Base-by-base conservation (phyloP, 176 grass and related monocot species). In the Triticum urartu region DNA sequence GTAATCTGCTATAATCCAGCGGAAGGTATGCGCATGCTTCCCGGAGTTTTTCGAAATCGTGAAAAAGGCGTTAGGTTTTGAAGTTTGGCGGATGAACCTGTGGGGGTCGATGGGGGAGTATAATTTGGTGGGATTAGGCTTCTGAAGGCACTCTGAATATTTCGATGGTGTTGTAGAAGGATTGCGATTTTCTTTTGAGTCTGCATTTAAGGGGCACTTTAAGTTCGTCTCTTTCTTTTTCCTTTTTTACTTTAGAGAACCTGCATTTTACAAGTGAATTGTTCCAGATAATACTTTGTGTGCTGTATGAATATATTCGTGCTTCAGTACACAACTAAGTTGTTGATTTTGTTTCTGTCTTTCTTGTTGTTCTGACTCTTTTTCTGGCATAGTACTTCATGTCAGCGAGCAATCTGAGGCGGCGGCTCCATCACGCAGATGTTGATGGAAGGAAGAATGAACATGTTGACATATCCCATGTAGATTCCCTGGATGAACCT, bases 341-440 rank as follows among this genome's bases (percentile, higher is more conserved):
- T 84, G 45, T 32, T 86, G 69, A 75, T 81, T 81, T 26, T 47
- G 2, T 50, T 45, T 21, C 62, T 3, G 34, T 25, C 1, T 75
- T 28, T 75, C 22, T 75, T 32, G 7, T 2, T 30, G n/a, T 50
- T 45, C 42, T 75, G 72, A 75, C 72, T 74, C 71, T 74, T 34
- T n/a, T 43, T 75, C 20, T 26, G 3, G 38, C 5, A 3, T 62
- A 78, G 81, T 32, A 48, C 28, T 81, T 56, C 34, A 95, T 98
- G 93, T 68, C 93, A 52, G 75, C 87, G 10, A 88, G 69, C 65
- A 95, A 83, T 82, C 84, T 98, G 78, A 95, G 96, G 88, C 58
- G 93, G 33, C 81, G 88, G 36, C 88, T 98, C 71, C 91, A 94
- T 81, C 93, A 95, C 10, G 90, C 88, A 64, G 93, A 98, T 39